Conservation (phyloP, 768 basidiomycete genomes). For the Mycena vitilis region DNA sequence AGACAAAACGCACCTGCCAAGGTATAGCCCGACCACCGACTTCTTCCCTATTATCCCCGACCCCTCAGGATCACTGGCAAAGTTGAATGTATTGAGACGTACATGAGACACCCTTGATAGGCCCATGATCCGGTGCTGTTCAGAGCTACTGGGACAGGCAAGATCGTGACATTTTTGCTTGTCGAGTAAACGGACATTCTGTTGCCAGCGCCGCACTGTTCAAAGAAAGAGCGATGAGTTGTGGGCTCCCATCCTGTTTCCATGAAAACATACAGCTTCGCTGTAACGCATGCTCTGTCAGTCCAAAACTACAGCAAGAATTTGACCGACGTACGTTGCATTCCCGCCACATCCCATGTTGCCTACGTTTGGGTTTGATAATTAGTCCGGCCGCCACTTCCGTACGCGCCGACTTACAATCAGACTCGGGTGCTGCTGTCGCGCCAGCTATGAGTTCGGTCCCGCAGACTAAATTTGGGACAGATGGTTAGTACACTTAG, state of each 20-base stretch:
- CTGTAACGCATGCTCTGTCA: conserved; percentile 46
- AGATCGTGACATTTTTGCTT: conserved; percentile 59
- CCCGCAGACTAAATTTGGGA: conserved; percentile 70
- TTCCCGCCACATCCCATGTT: conserved; percentile 72
- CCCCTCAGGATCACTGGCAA: neutral
- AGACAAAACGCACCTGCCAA: conserved; percentile 50
- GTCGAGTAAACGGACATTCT: conserved; percentile 78
- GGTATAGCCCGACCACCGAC: conserved; percentile 65
- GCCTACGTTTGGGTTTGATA: too few relatives aligned
- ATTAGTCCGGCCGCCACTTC: too few relatives aligned
- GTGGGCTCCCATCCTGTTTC: neutral
- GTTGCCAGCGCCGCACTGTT: conserved; percentile 75
- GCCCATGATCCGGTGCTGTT: conserved; percentile 69
- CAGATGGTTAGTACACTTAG: neutral
- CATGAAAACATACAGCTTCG: conserved; percentile 52
- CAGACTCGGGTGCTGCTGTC: conserved; percentile 55
- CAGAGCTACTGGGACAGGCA: conserved; percentile 69
- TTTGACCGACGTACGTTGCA: conserved; percentile 59
- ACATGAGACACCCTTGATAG: conserved; percentile 78
- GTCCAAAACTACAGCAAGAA: conserved; percentile 5
- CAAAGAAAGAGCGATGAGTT: conserved; percentile 2
- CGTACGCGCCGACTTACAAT: conserved; percentile 68
- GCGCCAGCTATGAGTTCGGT: conserved; percentile 74
- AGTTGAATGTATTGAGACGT: conserved; percentile 36
- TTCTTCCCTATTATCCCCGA: conserved; percentile 56